Conservation (phyloP, 2,329 filamentous ascomycete species). For the Exophiala viscosa region DNA sequence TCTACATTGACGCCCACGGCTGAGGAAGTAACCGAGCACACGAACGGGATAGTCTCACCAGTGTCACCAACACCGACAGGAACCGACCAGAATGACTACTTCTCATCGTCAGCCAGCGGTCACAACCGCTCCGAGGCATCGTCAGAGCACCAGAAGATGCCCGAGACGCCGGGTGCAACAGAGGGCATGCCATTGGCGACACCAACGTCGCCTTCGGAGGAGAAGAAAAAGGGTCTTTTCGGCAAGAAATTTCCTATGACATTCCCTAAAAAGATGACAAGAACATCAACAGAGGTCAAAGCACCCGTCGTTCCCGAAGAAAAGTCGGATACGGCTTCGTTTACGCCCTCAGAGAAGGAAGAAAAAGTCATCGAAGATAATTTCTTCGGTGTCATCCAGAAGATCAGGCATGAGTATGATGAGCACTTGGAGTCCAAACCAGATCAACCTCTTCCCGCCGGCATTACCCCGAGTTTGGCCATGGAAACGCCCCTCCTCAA, state of each 20-base stretch:
- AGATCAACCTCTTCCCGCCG: constrained; percentile 35
- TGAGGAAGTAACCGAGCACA: constrained; percentile 23
- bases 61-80: constrained; percentile 54
- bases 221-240: constrained; percentile 68
- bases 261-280: constrained; percentile 73
- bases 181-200: constrained; percentile 38
- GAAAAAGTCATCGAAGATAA: constrained; percentile 49
- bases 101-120: constrained; percentile 58
- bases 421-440: constrained; percentile 39
- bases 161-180: constrained; percentile 43
- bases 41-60: constrained; percentile 42
- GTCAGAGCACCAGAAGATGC: constrained; percentile 48
- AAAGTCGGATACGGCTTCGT: constrained; percentile 58
- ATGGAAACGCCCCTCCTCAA: constrained; percentile 45
- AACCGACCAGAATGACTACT: constrained; percentile 59
- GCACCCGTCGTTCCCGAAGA: constrained; percentile 66
- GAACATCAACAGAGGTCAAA: constrained; percentile 66
- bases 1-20: constrained; percentile 34
- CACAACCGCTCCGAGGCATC: constrained; percentile 46
- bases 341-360: constrained; percentile 51
- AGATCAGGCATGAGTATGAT: constrained; percentile 45
- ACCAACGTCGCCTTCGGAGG: constrained; percentile 52
- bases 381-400: constrained; percentile 45
- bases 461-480: constrained; percentile 42
- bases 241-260: constrained; percentile 77